phyloP scores from a whole-genome alignment of 2,329 filamentous ascomycete genomes.

The Verticillium longisporum region DNA sequence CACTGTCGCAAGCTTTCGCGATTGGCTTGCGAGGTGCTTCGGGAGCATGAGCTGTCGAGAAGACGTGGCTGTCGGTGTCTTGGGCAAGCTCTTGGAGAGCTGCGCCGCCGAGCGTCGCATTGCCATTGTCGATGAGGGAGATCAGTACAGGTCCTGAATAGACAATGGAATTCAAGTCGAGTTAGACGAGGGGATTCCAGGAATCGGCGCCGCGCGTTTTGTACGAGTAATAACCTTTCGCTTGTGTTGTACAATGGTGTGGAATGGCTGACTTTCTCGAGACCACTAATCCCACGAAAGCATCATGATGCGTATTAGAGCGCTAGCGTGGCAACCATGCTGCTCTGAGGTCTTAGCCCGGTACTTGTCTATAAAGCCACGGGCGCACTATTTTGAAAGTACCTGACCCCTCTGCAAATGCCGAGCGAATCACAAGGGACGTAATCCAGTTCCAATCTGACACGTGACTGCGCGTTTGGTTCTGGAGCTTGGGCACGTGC shows the following conservation, averaged over 20 bases:
- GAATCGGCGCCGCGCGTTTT: not conserved
- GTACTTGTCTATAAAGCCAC: not conserved
- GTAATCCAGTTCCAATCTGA: not conserved
- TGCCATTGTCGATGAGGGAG: conserved; percentile 23
- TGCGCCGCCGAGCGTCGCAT: conserved; percentile 29
- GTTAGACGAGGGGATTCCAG: not conserved
- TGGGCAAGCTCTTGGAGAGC: conserved; percentile 23
- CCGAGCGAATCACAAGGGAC: not conserved
- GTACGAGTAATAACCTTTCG: not conserved
- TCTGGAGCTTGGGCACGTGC: not conserved
- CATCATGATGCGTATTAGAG: not conserved
- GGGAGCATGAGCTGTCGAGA: conserved; percentile 15
- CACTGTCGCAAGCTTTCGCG: conserved; percentile 50
- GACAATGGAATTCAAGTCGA: not conserved
- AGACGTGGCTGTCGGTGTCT: conserved; percentile 8
- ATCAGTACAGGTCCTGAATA: not conserved
- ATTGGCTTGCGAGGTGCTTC: conserved; percentile 29
- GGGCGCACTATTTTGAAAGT: not conserved
- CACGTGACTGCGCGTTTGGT: not conserved
- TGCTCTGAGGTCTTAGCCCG: not conserved
- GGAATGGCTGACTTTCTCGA: not conserved
- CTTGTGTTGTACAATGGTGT: not conserved
- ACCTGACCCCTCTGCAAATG: not conserved
- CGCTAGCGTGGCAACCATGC: not conserved
- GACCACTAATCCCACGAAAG: not conserved